phyloP scores from a whole-genome alignment of 2,329 filamentous ascomycete genomes.

The Bretziella fagacearum region DNA sequence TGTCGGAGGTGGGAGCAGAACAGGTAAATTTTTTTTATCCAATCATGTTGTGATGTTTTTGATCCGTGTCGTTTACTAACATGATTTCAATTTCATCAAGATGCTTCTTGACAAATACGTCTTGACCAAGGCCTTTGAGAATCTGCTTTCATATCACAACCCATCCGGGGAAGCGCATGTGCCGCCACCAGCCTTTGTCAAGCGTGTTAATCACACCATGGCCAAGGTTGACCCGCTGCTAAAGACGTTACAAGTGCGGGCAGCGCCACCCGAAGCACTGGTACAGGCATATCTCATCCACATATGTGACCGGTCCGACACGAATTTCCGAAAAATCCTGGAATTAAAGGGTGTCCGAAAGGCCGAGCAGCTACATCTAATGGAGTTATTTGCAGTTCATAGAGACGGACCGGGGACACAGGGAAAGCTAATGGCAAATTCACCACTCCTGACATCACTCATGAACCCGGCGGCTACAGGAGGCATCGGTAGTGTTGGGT shows the following conservation, averaged over 20 bases:
- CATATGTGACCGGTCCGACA: constrained; percentile 80
- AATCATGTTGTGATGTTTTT: neutral
- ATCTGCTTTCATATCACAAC: constrained; percentile 46
- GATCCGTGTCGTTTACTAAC: neutral
- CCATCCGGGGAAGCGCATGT: constrained; percentile 21
- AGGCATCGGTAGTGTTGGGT: constrained; percentile 19
- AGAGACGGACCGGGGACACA: constrained; percentile 53
- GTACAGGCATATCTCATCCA: constrained; percentile 97
- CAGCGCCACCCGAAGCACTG: constrained; percentile 78
- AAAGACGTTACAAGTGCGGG: constrained; percentile 88
- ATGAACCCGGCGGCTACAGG: constrained; percentile 29
- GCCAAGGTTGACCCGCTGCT: constrained; percentile 78
- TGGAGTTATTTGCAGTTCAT: constrained; percentile 71
- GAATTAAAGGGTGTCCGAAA: constrained; percentile 88
- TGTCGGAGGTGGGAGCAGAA: constrained; percentile 87
- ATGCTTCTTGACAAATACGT: constrained; percentile 95
- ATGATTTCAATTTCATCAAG: constrained; percentile 25
- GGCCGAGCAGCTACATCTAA: constrained; percentile 60
- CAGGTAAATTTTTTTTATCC: constrained; percentile 37
- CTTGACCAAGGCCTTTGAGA: constrained; percentile 61
- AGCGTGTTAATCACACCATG: constrained; percentile 72
- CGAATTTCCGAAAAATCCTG: constrained; percentile 90
- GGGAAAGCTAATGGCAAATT: constrained; percentile 52
- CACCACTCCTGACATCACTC: constrained; percentile 53
- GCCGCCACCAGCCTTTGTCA: constrained; percentile 50